Conservation (phyloP, 805 yeast genomes). For the Kluyveromyces wickerhamii region DNA sequence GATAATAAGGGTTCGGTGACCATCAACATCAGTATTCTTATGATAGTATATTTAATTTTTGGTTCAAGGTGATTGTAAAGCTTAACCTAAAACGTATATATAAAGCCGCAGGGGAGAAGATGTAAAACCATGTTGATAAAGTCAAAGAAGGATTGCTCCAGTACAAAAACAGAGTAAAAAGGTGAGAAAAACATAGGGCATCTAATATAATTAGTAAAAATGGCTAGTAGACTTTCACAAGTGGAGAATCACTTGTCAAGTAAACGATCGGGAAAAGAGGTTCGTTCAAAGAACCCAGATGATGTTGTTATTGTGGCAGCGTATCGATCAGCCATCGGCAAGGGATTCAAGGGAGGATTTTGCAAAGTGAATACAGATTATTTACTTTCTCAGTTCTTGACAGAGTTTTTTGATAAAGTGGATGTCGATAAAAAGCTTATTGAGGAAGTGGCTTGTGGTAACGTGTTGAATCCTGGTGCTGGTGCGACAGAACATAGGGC, state of each 20-base stretch:
- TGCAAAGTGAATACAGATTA: slow-evolving; percentile 80
- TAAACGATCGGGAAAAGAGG: slow-evolving; percentile 5
- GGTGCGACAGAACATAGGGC: slow-evolving; percentile 95
- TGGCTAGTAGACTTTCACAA: slow-evolving; percentile 26
- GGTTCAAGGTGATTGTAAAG: too few species aligned
- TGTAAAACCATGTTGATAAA: too few species aligned
- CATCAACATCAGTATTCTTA: too few species aligned
- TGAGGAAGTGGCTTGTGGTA: slow-evolving; percentile 85
- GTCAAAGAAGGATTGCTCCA: too few species aligned
- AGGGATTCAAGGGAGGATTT: slow-evolving; percentile 80
- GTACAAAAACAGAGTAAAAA: too few species aligned
- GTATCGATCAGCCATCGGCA: slow-evolving; percentile 82
- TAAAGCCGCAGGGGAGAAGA: too few species aligned
- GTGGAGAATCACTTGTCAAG: slow-evolving; percentile 23
- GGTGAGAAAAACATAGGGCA: too few species aligned
- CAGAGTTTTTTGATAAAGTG: slow-evolving; percentile 48
- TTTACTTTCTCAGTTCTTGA: slow-evolving; percentile 56
- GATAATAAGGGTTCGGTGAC: too few species aligned
- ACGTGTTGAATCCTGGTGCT: slow-evolving; percentile 85
- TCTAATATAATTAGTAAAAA: too few species aligned
- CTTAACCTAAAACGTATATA: too few species aligned
- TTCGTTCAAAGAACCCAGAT: slow-evolving; percentile 50
- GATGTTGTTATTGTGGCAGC: slow-evolving; percentile 91
- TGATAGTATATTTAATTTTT: too few species aligned
- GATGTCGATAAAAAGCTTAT: slow-evolving; percentile 48